Conservation (phyloP, 257 asterid genomes). For the Plantago ovata region DNA sequence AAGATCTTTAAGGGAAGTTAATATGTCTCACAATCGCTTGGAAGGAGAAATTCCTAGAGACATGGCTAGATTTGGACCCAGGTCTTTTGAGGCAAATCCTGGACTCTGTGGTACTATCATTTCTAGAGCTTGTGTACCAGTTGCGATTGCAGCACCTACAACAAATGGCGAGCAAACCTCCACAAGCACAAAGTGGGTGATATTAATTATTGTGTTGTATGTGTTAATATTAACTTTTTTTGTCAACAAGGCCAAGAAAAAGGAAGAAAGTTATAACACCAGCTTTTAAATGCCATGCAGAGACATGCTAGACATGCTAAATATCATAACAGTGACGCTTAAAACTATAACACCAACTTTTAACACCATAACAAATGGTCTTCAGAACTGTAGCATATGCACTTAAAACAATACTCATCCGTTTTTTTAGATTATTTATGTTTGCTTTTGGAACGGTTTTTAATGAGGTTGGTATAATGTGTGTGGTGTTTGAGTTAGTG, state of each 20-base stretch:
- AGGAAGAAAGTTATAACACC: too few relatives aligned
- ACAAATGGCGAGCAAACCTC: background rate
- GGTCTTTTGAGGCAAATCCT: conserved; percentile 50
- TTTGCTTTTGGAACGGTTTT: too few relatives aligned
- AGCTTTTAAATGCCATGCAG: too few relatives aligned
- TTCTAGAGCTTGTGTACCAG: conserved; percentile 32
- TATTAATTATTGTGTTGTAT: conserved; percentile 46
- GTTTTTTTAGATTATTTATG: too few relatives aligned
- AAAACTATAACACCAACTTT: too few relatives aligned
- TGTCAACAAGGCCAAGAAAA: conserved; percentile 36
- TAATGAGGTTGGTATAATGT: too few relatives aligned
- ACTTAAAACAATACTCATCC: too few relatives aligned
- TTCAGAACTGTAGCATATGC: too few relatives aligned
- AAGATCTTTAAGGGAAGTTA: conserved; percentile 27
- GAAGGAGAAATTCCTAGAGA: conserved; percentile 64
- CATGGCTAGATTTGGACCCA: conserved; percentile 44
- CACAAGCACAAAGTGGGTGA: conserved; percentile 47
- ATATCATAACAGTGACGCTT: too few relatives aligned
- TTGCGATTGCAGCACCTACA: background rate
- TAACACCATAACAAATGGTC: too few relatives aligned
- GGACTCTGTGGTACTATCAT: conserved; percentile 52
- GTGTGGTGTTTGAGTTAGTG: too few relatives aligned
- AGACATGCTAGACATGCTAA: too few relatives aligned
- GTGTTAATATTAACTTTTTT: conserved; percentile 46
- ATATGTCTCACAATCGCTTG: conserved; percentile 48